Evolutionary conservation across 192 early-diverging fungal species (phyloP), one percentile per base, ranked within the genome.

Genomic region (Coemansia interrupta): DNA sequence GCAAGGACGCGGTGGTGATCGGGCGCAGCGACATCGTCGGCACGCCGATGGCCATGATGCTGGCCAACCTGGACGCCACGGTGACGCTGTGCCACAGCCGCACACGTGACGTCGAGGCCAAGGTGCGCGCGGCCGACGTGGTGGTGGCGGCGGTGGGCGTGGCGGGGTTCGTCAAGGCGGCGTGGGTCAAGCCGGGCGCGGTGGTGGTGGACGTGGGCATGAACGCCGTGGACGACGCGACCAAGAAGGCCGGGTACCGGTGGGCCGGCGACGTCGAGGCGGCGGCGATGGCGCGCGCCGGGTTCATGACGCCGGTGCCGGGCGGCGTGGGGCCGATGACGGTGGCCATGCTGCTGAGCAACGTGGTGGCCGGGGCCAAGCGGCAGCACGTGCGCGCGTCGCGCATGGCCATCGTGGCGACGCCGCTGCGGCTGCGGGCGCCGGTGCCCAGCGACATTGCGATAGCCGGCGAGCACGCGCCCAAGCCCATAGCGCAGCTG

Each of bases 251-350:
- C 28, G 96, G 96, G 22, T 79, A 87, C 39, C 86, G 92, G 55
- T 90, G 86, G 83, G 95, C 95, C 19, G 96, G 96, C 54, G 96
- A 99, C 70, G 95, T 97, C 29, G 91, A 96, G 30, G 81, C 86
- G 2, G 72, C 63, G 5, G 93, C 91, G 6, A 68, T 65, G 13
- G 38, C 83, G 39, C 83, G 89, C 4, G 95, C 94, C 0, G 80
- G 86, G 15, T 82, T 84, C 40, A 93, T 97, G 65, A 97, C 95
- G 10, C 94, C 96, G 2, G 96, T 99, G 45, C 96, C 96, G 38
- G 95, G 96, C 29, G 96, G 96, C 38, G 96, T 99, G n/a, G 96
- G 96, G 0, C 96, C 96, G 6, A 99, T 99, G 96, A 99, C 96
- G 8, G 95, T 99, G 8, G 93, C 94, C 44, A 97, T 99, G 95